Conservation (phyloP, 2,329 filamentous ascomycete genomes). For the Emmonsiellopsis sp. region DNA sequence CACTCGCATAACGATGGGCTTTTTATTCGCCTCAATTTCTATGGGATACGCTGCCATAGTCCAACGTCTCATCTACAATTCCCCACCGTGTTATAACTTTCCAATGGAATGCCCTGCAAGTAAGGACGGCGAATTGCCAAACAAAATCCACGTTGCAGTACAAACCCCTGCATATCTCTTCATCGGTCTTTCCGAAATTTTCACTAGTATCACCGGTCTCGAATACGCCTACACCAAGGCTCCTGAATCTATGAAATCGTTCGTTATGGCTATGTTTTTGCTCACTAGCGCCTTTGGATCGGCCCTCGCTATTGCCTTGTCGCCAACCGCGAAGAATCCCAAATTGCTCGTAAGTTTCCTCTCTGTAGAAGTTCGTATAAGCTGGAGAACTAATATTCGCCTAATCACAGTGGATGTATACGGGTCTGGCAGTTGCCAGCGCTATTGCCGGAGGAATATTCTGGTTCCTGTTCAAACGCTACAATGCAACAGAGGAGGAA, state of each 20-base stretch:
- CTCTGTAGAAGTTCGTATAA: not conserved
- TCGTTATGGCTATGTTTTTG: constrained; percentile 48
- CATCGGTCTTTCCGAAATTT: constrained; percentile 45
- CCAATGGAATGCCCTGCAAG: constrained; percentile 25
- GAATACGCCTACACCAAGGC: constrained; percentile 72
- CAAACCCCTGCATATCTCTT: constrained; percentile 38
- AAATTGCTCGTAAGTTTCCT: constrained; percentile 39
- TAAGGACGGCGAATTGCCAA: constrained; percentile 26
- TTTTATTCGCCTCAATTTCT: constrained; percentile 54
- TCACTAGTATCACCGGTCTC: constrained; percentile 57
- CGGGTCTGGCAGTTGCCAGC: constrained; percentile 44
- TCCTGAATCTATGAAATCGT: constrained; percentile 58
- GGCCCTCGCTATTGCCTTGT: constrained; percentile 53
- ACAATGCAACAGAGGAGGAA: constrained; percentile 41
- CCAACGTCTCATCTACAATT: constrained; percentile 47
- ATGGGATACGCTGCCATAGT: constrained; percentile 53
- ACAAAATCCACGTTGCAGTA: constrained; percentile 36
- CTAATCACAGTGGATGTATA: constrained; percentile 49
- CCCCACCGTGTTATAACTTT: constrained; percentile 43
- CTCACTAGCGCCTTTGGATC: constrained; percentile 51
- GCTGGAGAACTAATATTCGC: not conserved
- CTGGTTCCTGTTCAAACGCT: constrained; percentile 41
- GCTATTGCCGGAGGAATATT: constrained; percentile 45
- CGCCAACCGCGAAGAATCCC: constrained; percentile 53
- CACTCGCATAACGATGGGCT: constrained; percentile 64